Evolutionary conservation across 2,329 filamentous ascomycete species (phyloP).

Genomic region (Exophiala alcalophila): DNA sequence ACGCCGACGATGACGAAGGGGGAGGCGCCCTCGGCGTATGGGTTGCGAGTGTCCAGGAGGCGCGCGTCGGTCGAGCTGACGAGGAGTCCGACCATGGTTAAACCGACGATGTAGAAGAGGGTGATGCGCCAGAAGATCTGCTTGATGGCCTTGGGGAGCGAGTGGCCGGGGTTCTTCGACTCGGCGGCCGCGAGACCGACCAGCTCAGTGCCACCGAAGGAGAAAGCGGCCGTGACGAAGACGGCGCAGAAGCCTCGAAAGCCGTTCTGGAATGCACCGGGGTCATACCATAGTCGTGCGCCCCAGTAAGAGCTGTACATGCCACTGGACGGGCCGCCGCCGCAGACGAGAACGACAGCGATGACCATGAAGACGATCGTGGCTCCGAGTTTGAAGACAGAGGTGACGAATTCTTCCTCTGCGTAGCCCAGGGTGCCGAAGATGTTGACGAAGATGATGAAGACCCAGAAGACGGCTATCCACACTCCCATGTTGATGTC

Average conservation of each 20-base stretch:
- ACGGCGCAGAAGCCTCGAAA: constrained; percentile 55
- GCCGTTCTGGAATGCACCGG: constrained; percentile 38
- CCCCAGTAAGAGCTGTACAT: constrained; percentile 33
- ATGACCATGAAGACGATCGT: constrained; percentile 23
- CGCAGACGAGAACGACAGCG: constrained; percentile 26
- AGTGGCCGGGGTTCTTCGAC: constrained; percentile 49
- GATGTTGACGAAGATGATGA: constrained; percentile 73
- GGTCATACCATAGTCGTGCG: constrained; percentile 36
- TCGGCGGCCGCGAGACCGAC: constrained; percentile 54
- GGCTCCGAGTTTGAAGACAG: constrained; percentile 70
- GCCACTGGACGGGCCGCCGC: constrained; percentile 41
- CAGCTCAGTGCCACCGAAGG: constrained; percentile 55
- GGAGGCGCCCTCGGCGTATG: constrained; percentile 46
- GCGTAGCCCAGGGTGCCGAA: constrained; percentile 81
- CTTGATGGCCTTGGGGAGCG: constrained; percentile 47
- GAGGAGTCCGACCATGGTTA: constrained; percentile 47
- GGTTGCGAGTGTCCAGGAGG: constrained; percentile 38
- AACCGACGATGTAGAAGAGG: constrained; percentile 48
- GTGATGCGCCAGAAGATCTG: constrained; percentile 52
- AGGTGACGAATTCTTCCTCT: constrained; percentile 78
- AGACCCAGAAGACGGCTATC: constrained; percentile 69
- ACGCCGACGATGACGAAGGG: constrained; percentile 65
- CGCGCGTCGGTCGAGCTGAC: constrained; percentile 40
- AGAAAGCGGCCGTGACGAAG: constrained; percentile 56
- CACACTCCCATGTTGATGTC: constrained; percentile 39